Conservation (phyloP, 768 basidiomycete species). For the Glaciozyma martinii region DNA sequence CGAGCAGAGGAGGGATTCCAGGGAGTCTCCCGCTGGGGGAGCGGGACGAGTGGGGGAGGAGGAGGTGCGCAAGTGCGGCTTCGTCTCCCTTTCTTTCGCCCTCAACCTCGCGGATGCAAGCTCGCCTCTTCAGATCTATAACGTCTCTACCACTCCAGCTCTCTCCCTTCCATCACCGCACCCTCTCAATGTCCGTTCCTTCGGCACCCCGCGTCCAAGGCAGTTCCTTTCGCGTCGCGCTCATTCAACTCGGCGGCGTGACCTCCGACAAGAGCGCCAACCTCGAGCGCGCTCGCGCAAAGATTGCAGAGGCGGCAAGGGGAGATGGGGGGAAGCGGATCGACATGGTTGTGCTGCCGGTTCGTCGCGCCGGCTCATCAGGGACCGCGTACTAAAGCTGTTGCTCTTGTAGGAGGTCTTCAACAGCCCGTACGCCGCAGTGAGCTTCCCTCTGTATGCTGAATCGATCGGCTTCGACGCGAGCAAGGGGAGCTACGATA, state of each 20-base stretch:
- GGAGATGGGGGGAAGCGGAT: slow-evolving; percentile 57
- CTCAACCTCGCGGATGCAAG: too few relatives aligned
- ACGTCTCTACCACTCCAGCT: too few relatives aligned
- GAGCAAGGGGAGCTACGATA: slow-evolving; percentile 48
- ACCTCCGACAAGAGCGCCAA: slow-evolving; percentile 71
- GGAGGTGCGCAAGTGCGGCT: too few relatives aligned
- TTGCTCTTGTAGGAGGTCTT: slow-evolving; percentile 41
- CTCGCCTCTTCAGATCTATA: too few relatives aligned
- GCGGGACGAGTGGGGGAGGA: too few relatives aligned
- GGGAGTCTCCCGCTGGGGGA: too few relatives aligned
- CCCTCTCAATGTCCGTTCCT: neutral
- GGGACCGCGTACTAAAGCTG: neutral
- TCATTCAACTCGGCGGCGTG: slow-evolving; percentile 61
- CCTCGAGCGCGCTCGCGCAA: slow-evolving; percentile 61
- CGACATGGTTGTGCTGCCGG: slow-evolving; percentile 76
- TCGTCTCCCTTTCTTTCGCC: too few relatives aligned
- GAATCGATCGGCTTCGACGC: slow-evolving; percentile 50
- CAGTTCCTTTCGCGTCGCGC: slow-evolving; percentile 65
- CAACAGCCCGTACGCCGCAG: slow-evolving; percentile 43
- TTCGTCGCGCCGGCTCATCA: slow-evolving; percentile 50
- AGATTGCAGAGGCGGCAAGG: slow-evolving; percentile 53
- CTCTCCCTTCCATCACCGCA: too few relatives aligned
- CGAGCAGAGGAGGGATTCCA: too few relatives aligned
- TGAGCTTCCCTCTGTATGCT: slow-evolving; percentile 32
- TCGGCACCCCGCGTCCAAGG: slow-evolving; percentile 15